phyloP scores from a whole-genome alignment of 2,329 filamentous ascomycete genomes.

The Leptosphaerulina australis region DNA sequence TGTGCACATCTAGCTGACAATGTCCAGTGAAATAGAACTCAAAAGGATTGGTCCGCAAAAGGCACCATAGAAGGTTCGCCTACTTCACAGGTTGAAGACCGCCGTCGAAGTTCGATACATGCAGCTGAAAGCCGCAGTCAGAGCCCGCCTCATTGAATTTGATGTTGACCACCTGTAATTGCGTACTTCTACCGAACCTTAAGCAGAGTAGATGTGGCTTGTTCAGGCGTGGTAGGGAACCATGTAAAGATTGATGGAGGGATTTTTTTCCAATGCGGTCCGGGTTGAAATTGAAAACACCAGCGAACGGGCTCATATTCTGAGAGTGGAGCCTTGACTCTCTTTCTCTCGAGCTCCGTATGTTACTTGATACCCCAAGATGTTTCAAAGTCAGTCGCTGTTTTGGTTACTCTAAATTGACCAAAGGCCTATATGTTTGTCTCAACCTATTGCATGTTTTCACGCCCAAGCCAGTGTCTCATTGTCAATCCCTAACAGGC shows the following conservation, averaged over 20 bases:
- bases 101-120: too few relatives aligned
- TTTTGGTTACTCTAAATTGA: neutral
- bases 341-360: neutral
- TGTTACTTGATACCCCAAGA: slow-evolving; percentile 9
- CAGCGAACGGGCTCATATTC: neutral
- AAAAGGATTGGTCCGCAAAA: slow-evolving; percentile 12
- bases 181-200: too few relatives aligned
- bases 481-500: neutral
- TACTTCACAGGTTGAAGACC: neutral
- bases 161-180: too few relatives aligned
- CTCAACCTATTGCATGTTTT: neutral
- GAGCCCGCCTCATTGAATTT: too few relatives aligned
- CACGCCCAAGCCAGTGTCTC: neutral
- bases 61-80: slow-evolving; percentile 11
- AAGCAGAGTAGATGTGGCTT: too few relatives aligned
- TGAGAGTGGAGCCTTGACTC: neutral
- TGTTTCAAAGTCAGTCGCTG: neutral
- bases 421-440: neutral
- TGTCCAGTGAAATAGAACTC: slow-evolving; percentile 12
- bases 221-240: too few relatives aligned
- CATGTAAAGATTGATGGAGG: too few relatives aligned
- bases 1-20: slow-evolving; percentile 1
- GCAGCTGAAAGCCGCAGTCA: neutral
- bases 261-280: too few relatives aligned
- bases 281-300: neutral